phyloP scores from a whole-genome alignment of 495 filamentous ascomycete genomes.

The Hypoxylon lienhwacheense region DNA sequence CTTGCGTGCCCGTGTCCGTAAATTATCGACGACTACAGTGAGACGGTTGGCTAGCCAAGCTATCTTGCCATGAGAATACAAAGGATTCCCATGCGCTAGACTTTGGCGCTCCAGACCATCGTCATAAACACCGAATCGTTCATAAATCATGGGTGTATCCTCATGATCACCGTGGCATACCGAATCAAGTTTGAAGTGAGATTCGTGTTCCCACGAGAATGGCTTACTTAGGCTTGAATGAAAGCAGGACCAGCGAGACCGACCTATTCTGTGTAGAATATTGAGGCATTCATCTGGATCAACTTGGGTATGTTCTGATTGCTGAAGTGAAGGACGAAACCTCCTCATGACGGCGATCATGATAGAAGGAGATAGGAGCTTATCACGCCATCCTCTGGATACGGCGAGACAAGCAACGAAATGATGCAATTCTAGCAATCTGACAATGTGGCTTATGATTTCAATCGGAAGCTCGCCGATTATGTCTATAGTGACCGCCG shows the following conservation, averaged over 20 bases:
- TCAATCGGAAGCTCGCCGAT: constrained; percentile 40
- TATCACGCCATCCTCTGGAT: constrained; percentile 40
- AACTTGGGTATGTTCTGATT: background rate
- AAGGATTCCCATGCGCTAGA: background rate
- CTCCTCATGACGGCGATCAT: constrained; percentile 17
- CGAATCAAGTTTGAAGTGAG: constrained; percentile 30
- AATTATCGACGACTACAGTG: constrained; percentile 37
- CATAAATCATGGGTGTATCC: constrained; percentile 3
- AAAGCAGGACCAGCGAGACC: background rate
- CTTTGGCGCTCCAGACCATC: background rate
- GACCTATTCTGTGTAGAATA: constrained; percentile 17
- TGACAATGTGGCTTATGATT: constrained; percentile 34
- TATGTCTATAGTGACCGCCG: constrained; percentile 29
- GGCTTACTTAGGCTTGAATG: constrained; percentile 2
- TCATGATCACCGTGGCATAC: constrained; percentile 11
- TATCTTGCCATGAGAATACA: constrained; percentile 38
- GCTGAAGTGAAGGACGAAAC: constrained; percentile 28
- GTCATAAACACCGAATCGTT: background rate
- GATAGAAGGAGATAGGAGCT: constrained; percentile 31
- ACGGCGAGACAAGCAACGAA: constrained; percentile 34
- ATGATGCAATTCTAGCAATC: constrained; percentile 27
- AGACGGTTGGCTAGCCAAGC: constrained; percentile 30
- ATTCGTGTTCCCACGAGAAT: constrained; percentile 21
- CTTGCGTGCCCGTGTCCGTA: constrained; percentile 34
- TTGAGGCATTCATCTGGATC: constrained; percentile 4